A percentile compares a stretch with the other conserved stretches of the same genome.
Conservation (phyloP, 2,329 filamentous ascomycete species). For the Stachybotrys elegans region DNA sequence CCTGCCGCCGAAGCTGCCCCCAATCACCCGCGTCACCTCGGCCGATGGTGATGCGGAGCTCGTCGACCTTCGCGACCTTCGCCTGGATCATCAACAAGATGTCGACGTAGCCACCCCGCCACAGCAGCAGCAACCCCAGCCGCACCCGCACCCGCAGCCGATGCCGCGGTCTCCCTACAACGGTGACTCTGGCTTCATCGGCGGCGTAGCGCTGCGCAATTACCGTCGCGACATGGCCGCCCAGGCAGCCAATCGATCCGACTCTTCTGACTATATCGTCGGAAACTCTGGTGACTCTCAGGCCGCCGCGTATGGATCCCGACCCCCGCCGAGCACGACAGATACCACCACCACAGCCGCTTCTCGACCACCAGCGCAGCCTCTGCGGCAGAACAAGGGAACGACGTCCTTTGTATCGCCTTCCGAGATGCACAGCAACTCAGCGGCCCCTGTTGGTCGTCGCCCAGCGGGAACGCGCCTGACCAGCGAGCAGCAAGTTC, state of each 20-base stretch:
- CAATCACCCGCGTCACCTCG: conserved; percentile 45
- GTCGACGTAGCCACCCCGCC: conserved; percentile 13
- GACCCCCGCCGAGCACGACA: conserved; percentile 17
- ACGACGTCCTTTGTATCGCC: conserved; percentile 43
- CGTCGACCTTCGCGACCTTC: conserved; percentile 6
- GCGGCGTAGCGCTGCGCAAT: conserved; percentile 49
- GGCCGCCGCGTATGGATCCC: conserved; percentile 20
- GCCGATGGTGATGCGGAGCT: conserved; percentile 9
- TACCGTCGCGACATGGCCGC: conserved; percentile 35
- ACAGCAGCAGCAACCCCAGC: neutral
- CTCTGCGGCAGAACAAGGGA: conserved; percentile 22
- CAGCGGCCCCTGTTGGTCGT: conserved; percentile 27
- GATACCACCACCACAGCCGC: conserved; percentile 28
- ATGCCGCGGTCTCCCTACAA: conserved; percentile 28
- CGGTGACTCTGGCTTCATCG: conserved; percentile 44
- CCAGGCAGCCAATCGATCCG: conserved; percentile 11
- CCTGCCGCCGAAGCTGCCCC: conserved; percentile 44
- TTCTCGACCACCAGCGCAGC: conserved; percentile 21
- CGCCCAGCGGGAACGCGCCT: conserved; percentile 37
- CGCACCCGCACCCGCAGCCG: conserved; percentile 11
- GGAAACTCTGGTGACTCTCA: conserved; percentile 9
- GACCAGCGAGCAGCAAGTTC: conserved; percentile 30
- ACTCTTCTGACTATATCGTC: conserved; percentile 12
- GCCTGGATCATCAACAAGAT: conserved; percentile 17
- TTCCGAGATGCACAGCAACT: conserved; percentile 39